Evolutionary conservation across 305 asterid genomes (phyloP).

Genomic region (Solanum aculeatissimum): DNA sequence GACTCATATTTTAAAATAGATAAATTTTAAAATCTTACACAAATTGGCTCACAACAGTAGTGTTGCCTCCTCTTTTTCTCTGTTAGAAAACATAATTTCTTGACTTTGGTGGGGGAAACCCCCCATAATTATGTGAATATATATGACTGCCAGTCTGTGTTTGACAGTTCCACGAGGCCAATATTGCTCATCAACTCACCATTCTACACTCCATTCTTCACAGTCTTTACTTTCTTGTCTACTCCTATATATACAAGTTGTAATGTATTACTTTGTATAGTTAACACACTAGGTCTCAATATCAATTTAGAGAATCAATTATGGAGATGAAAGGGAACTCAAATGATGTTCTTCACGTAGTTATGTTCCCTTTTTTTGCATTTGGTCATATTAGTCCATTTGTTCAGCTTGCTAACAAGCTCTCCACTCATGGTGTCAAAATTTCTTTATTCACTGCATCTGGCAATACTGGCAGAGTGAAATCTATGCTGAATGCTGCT

Average conservation of each 20-base stretch:
- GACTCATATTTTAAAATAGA: no score
- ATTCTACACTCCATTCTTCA: neutral
- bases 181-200: neutral
- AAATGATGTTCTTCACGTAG: slow-evolving; percentile 20
- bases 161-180: neutral
- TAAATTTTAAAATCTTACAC: no score
- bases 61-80: no score
- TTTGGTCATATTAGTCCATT: slow-evolving; percentile 51
- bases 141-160: neutral
- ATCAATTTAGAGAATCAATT: neutral
- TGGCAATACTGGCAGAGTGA: slow-evolving; percentile 21
- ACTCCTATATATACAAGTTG: neutral
- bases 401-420: slow-evolving; percentile 35
- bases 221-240: neutral
- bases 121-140: no score
- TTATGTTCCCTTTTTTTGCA: slow-evolving; percentile 43
- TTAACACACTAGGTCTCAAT: neutral
- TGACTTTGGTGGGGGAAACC: no score
- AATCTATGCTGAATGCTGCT: slow-evolving; percentile 22
- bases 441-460: slow-evolving; percentile 35
- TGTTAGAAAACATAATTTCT: no score
- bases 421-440: slow-evolving; percentile 22
- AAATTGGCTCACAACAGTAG: no score
- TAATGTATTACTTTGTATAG: neutral
- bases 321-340: neutral